Evolutionary conservation across 2,329 filamentous ascomycete species (phyloP).

Genomic region (Tympanopsis confertula): DNA sequence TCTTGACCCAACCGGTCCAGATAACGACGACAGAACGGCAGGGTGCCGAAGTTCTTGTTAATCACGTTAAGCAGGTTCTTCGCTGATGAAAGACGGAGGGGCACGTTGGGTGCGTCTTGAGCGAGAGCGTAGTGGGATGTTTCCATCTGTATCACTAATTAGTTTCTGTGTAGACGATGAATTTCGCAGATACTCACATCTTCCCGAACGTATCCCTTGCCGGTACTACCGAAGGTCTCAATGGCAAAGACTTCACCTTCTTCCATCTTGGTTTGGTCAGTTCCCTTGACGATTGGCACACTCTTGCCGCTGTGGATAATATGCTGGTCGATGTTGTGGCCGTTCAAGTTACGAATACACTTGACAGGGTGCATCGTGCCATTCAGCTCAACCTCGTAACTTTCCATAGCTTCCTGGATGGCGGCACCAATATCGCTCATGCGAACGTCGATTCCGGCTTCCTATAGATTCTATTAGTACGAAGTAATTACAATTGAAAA

Average conservation of each 20-base stretch:
- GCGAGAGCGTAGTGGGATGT: conserved; percentile 77
- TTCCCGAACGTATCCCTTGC: conserved; percentile 76
- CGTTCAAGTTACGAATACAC: conserved; percentile 75
- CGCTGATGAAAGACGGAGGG: conserved; percentile 68
- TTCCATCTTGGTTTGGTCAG: conserved; percentile 90
- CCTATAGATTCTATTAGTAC: conserved; percentile 73
- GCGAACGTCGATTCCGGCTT: conserved; percentile 84
- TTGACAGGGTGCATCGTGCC: conserved; percentile 72
- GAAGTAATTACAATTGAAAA: too few relatives aligned
- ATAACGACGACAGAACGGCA: conserved; percentile 84
- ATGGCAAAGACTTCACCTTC: conserved; percentile 92
- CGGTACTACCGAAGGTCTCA: conserved; percentile 90
- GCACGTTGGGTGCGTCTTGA: conserved; percentile 61
- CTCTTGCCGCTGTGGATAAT: conserved; percentile 88
- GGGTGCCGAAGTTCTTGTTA: conserved; percentile 89
- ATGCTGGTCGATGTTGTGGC: conserved; percentile 81
- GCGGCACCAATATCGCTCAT: conserved; percentile 73
- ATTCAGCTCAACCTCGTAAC: conserved; percentile 76
- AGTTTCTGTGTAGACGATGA: not conserved
- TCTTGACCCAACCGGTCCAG: conserved; percentile 87
- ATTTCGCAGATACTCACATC: conserved; percentile 40
- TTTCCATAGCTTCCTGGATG: conserved; percentile 89
- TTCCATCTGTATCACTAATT: conserved; percentile 31
- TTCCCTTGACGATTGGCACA: conserved; percentile 83
- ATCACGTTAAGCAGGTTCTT: conserved; percentile 79